Base-by-base conservation (phyloP, 768 basidiomycete genomes). In the Favolaschia claudopus region DNA sequence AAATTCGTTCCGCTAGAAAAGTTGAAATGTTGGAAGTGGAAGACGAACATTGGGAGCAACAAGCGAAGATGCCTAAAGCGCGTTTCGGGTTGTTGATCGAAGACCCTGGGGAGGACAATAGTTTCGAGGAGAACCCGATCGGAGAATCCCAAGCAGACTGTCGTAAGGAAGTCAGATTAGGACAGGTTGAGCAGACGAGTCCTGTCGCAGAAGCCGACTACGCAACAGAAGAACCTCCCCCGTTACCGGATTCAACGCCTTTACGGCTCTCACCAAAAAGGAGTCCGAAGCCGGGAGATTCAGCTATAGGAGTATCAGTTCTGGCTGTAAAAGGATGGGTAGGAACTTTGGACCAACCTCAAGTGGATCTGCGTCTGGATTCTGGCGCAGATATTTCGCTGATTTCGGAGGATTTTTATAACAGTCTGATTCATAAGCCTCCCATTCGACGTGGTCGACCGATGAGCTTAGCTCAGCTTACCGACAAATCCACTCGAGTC, bases 301-400 rank as follows among this genome's bases (percentile, higher is more conserved):
- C 52, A 7, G 40, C 52, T 2, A 17, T 53, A 2, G 40, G 52
- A n/a, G 24, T 53, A 34, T 53, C 52, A 9, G 52, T 53, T 1
- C n/a, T 53, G 7, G 10, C 52, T 0, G 42, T 53, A 4, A 44
- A 34, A 43, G 52, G 52, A n/a, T 53, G 52, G 52, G 17, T 52
- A 2, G 50, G 19, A 7, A 8, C 2, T 8, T 1, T 25, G 15
- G 24, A 43, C 3, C 25, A 19, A 13, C 22, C 12, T 17, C 15
- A 20, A 8, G 8, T 53, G 17, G 40, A 33, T 27, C 2, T 53
- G 1, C 4, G 52, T 0, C 15, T 43, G n/a, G 42, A 53, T 13
- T 53, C 52, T 5, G 42, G 52, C n/a, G 52, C 52, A 15, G 52
- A 53, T 14, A 43, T 53, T 2, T 33, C 52, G 2, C 10, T 53